These are phyloP conservation scores for Malus hybrid DNA, from an alignment of 331 rosid genomes.

Conservation along the genomic window DNA sequence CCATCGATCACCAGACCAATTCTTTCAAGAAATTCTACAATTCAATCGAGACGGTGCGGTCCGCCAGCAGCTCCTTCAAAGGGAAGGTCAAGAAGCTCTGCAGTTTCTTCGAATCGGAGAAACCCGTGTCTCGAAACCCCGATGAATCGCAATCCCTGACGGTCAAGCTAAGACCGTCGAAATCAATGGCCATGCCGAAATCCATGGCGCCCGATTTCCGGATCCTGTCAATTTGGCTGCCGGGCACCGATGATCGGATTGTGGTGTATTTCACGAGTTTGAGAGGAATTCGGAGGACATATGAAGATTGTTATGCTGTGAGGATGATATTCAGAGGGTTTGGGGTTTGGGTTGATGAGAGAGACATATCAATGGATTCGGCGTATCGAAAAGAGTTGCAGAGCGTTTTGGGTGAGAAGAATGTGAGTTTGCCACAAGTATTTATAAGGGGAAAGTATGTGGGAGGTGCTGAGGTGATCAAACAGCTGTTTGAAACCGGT, in stretches of 20 bases:
- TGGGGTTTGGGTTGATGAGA: slow-evolving; percentile 91
- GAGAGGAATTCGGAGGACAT: slow-evolving; percentile 79
- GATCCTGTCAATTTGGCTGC: slow-evolving; percentile 30
- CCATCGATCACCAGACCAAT: slow-evolving; percentile 53
- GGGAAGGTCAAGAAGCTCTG: slow-evolving; percentile 86
- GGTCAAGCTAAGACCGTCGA: slow-evolving; percentile 33
- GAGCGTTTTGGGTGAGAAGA: slow-evolving; percentile 53
- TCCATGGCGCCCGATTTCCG: slow-evolving; percentile 33
- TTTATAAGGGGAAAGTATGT: slow-evolving; percentile 65
- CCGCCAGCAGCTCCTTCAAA: slow-evolving; percentile 48
- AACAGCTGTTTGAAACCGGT: slow-evolving; percentile 71
- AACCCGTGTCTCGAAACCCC: slow-evolving; percentile 1
- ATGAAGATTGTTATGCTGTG: slow-evolving; percentile 87
- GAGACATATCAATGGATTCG: slow-evolving; percentile 81
- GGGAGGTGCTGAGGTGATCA: slow-evolving; percentile 85
- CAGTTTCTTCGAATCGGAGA: slow-evolving; percentile 49
- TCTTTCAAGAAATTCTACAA: slow-evolving; percentile 42
- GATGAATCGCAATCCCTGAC: slow-evolving; percentile 27
- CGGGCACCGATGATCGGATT: slow-evolving; percentile 67
- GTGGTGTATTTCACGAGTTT: slow-evolving; percentile 79
- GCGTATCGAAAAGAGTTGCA: slow-evolving; percentile 64
- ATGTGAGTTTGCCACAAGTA: slow-evolving; percentile 66
- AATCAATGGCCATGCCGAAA: slow-evolving; percentile 47
- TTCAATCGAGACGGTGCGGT: slow-evolving; percentile 52
- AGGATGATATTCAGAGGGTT: slow-evolving; percentile 75